Conservation (phyloP, 495 filamentous ascomycete species). For the Aspergillus heteromorphus region DNA sequence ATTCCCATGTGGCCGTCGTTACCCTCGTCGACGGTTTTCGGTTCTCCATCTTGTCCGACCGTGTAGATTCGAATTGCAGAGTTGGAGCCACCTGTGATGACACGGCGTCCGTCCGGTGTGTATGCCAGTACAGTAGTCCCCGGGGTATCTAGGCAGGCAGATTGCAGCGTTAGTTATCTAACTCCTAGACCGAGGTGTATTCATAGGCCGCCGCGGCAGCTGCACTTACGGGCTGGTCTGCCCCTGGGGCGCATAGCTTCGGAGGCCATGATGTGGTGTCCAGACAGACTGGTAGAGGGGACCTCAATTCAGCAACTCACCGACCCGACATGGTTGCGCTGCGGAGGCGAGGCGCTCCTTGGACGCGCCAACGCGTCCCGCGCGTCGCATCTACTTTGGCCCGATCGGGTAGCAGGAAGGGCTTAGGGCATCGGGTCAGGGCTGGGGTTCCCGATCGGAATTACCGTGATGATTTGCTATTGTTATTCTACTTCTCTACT, state of each 20-base stretch:
- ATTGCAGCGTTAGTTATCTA: conserved; percentile 11
- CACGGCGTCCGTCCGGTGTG: conserved; percentile 61
- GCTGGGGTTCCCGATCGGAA: background rate
- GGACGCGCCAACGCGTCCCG: background rate
- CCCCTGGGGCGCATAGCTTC: conserved; percentile 39
- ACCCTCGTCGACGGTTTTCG: conserved; percentile 81
- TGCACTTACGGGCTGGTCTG: conserved; percentile 40
- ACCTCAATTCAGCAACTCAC: background rate
- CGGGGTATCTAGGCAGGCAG: conserved; percentile 50
- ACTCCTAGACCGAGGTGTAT: background rate
- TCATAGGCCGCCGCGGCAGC: background rate
- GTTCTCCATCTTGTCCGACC: conserved; percentile 85
- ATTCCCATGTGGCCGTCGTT: conserved; percentile 75
- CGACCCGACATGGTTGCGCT: background rate
- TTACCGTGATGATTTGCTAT: too few species aligned
- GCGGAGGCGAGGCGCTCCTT: background rate
- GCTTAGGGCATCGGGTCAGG: conserved; percentile 36
- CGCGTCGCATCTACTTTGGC: conserved; percentile 19
- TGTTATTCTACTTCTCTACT: too few species aligned
- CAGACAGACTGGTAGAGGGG: background rate
- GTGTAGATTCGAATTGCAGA: conserved; percentile 86
- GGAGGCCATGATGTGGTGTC: conserved; percentile 27
- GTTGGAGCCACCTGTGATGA: conserved; percentile 86
- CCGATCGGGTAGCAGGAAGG: conserved; percentile 26
- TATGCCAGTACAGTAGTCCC: conserved; percentile 62